Conservation (phyloP, 176 grass and related monocot genomes). For the Oryza officinalis region DNA sequence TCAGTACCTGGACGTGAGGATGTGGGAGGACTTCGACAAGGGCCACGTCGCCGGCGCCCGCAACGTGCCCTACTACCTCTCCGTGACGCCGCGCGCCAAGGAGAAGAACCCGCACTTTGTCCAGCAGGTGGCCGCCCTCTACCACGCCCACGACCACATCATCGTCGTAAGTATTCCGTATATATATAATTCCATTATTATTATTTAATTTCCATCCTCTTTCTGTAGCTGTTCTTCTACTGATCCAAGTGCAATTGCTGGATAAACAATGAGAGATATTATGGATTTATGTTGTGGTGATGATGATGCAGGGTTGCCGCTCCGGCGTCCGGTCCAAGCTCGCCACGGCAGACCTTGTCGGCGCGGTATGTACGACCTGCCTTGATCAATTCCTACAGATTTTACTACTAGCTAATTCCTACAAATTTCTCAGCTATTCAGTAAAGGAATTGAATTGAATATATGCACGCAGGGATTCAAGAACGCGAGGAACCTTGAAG, state of each 20-base stretch:
- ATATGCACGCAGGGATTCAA: conserved; percentile 32
- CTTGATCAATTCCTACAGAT: too few relatives aligned
- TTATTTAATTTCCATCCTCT: too few relatives aligned
- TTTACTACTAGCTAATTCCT: too few relatives aligned
- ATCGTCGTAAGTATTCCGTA: conserved; percentile 30
- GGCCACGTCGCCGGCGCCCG: conserved; percentile 36
- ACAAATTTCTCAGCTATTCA: too few relatives aligned
- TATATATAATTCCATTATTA: too few relatives aligned
- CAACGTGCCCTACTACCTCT: conserved; percentile 49
- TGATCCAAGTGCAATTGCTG: too few relatives aligned
- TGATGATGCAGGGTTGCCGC: conserved; percentile 27
- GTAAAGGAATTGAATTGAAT: too few relatives aligned
- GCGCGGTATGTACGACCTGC: background rate
- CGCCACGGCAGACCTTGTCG: conserved; percentile 34
- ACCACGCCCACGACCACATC: background rate
- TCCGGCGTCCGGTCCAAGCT: conserved; percentile 42
- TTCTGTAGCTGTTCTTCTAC: too few relatives aligned
- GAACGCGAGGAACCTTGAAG: conserved; percentile 40
- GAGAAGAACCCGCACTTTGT: conserved; percentile 42
- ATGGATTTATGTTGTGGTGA: too few relatives aligned
- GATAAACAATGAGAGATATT: too few relatives aligned
- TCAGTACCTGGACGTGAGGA: conserved; percentile 41
- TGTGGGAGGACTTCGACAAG: conserved; percentile 49
- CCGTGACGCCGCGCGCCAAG: conserved; percentile 31
- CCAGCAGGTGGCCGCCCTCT: conserved; percentile 38